phyloP scores from a whole-genome alignment of 257 asterid species.

The Leptodermis oblonga region DNA sequence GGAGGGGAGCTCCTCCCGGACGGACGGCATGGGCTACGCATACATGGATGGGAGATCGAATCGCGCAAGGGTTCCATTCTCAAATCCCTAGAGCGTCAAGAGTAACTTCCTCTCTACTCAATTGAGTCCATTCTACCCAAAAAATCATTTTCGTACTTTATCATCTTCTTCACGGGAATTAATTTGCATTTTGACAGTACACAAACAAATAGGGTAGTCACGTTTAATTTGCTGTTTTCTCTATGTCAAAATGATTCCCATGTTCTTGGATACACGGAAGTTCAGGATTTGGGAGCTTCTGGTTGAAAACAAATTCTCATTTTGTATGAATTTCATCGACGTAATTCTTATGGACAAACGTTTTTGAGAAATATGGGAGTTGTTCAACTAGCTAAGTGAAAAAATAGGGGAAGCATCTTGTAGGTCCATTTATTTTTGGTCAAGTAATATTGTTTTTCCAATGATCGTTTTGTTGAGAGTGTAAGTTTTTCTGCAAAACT shows the following conservation, averaged over 20 bases:
- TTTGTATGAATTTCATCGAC: background rate
- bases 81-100: constrained; percentile 59
- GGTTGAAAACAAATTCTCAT: background rate
- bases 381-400: background rate
- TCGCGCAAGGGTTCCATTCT: constrained; percentile 78
- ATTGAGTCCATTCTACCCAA: background rate
- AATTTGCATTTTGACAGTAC: background rate
- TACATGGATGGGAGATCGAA: constrained; percentile 77
- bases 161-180: background rate
- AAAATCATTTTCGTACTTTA: no score
- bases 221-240: background rate
- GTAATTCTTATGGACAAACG: background rate
- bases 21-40: constrained; percentile 35
- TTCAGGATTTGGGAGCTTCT: background rate
- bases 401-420: background rate
- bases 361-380: background rate
- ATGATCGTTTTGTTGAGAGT: background rate
- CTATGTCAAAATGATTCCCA: background rate
- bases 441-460: background rate
- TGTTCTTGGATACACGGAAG: background rate
- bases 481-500: background rate
- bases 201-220: background rate
- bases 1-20: constrained; percentile 40
- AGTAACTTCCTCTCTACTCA: constrained; percentile 27
- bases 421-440: background rate